Evolutionary conservation across 768 basidiomycete species (phyloP), one percentile per base, ranked within the genome.

Genomic region (Gloeophyllum trabeum): DNA sequence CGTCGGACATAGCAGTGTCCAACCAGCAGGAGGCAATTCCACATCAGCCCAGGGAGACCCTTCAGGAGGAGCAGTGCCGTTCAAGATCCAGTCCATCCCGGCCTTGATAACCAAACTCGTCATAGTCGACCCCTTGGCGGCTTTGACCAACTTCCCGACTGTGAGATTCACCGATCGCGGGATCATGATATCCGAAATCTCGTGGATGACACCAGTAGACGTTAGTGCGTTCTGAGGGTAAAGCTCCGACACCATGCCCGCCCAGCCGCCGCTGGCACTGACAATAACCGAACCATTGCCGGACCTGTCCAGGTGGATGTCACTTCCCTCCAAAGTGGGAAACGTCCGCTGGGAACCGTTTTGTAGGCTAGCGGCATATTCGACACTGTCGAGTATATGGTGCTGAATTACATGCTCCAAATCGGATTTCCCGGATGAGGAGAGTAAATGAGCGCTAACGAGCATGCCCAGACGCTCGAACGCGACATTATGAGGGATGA

Each of bases 51-150:
- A 87, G 7, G 62, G 64, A 6, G 81, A 81, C 42, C 67, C 81
- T 50, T 78, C 75, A 4, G 86, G 84, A 5, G 85, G 85, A 1
- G 71, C 63, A 4, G 79, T 85, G 4, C 93, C 94, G 49, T 97
- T 81, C 43, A 97, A 63, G 26, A 96, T 63, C 92, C 93, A 97
- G 26, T 82, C 84, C 45, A 96, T 75, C 6, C 90, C 90, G 1
- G 88, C 90, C 52, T 83, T 85, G 43, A 72, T 65, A 45, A 96
- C 70, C 54, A 99, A 58, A 24, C 79, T 86, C 18, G 74, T 66
- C 92, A 99, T 97, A 3, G 86, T 96, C 24, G 71, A 79, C 34
- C 81, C 88, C 57, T 88, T 85, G 18, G 88, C 88, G 3, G 93
- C 94, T 52, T 77, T 79, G 50, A 92, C 70, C 24, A 99, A 71